A percentile compares a stretch with the other conserved stretches of the same genome.
These are phyloP conservation scores for Pythium myriotylum DNA, from an alignment of 352 stramenopile genomes.

Conservation along the genomic window DNA sequence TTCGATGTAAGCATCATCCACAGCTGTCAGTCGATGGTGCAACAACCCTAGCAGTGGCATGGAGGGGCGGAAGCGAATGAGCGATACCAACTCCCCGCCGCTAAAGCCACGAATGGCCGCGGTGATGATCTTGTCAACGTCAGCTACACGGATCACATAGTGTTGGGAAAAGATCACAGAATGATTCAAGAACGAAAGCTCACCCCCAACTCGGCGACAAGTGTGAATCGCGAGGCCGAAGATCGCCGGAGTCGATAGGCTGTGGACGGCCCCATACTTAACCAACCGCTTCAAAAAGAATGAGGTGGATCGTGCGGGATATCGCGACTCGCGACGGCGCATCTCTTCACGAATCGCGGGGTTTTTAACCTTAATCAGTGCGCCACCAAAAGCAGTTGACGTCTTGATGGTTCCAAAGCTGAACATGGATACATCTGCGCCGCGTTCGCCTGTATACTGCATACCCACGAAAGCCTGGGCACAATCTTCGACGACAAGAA, in stretches of 20 bases:
- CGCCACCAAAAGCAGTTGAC: conserved; percentile 77
- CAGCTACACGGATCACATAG: conserved; percentile 32
- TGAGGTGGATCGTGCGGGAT: conserved; percentile 59
- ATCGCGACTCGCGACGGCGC: conserved; percentile 64
- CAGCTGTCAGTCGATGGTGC: conserved; percentile 61
- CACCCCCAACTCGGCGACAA: conserved; percentile 60
- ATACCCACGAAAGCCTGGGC: conserved; percentile 73
- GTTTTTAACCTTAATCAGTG: conserved; percentile 67
- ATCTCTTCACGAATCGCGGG: conserved; percentile 59
- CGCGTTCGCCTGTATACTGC: conserved; percentile 63
- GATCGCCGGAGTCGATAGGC: conserved; percentile 69
- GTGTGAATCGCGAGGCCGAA: conserved; percentile 78
- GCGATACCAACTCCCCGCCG: conserved; percentile 71
- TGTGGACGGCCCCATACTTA: conserved; percentile 78
- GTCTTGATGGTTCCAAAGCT: conserved; percentile 90
- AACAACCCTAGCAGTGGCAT: conserved; percentile 79
- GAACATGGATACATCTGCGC: conserved; percentile 81
- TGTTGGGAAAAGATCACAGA: neutral
- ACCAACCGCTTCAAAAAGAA: conserved; percentile 80
- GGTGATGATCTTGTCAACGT: conserved; percentile 85
- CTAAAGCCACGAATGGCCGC: conserved; percentile 81
- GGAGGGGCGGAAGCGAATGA: conserved; percentile 75
- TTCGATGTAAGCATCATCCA: conserved; percentile 72
- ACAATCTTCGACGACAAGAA: conserved; percentile 82
- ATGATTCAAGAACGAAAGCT: neutral